Percentiles rank a stretch among this genome's conserved stretches.
These are phyloP conservation scores for Cytospora piceae DNA, from an alignment of 2,329 filamentous ascomycete genomes.

Conservation along the genomic window DNA sequence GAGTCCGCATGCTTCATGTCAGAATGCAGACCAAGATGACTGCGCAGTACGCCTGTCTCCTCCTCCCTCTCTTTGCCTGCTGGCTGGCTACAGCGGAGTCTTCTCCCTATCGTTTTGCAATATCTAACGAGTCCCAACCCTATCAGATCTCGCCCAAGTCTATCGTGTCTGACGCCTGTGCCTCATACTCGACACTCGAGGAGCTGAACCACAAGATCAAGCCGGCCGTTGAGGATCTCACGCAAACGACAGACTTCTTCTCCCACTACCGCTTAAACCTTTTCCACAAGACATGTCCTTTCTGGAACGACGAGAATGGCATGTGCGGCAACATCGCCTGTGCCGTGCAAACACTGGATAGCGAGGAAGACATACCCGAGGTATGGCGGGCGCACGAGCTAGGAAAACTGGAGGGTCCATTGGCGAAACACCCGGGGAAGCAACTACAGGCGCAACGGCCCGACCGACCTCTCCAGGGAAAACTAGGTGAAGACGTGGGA, in stretches of 20 bases:
- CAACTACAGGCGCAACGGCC: constrained; percentile 72
- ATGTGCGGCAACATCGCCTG: constrained; percentile 98
- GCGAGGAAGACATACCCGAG: constrained; percentile 89
- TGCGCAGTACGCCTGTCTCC: constrained; percentile 54
- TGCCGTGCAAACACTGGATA: constrained; percentile 91
- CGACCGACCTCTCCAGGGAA: constrained; percentile 76
- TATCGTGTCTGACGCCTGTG: constrained; percentile 92
- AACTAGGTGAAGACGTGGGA: constrained; percentile 82
- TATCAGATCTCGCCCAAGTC: constrained; percentile 81
- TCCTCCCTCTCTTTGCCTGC: constrained; percentile 32
- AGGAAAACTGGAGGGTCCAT: constrained; percentile 88
- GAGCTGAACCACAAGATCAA: constrained; percentile 76
- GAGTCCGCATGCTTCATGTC: constrained; percentile 52
- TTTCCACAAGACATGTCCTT: constrained; percentile 92
- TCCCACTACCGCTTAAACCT: constrained; percentile 95
- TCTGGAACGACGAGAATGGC: constrained; percentile 91
- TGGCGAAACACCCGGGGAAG: constrained; percentile 84
- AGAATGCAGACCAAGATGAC: constrained; percentile 47
- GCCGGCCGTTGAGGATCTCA: constrained; percentile 79
- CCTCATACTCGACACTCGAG: constrained; percentile 90
- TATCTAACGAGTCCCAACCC: constrained; percentile 44
- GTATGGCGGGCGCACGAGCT: constrained; percentile 93
- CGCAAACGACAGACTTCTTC: constrained; percentile 92
- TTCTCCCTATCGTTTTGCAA: constrained; percentile 32
- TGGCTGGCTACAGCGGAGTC: constrained; percentile 33